Base-by-base conservation (phyloP, 495 filamentous ascomycete species). In the Talaromyces thailandensis region DNA sequence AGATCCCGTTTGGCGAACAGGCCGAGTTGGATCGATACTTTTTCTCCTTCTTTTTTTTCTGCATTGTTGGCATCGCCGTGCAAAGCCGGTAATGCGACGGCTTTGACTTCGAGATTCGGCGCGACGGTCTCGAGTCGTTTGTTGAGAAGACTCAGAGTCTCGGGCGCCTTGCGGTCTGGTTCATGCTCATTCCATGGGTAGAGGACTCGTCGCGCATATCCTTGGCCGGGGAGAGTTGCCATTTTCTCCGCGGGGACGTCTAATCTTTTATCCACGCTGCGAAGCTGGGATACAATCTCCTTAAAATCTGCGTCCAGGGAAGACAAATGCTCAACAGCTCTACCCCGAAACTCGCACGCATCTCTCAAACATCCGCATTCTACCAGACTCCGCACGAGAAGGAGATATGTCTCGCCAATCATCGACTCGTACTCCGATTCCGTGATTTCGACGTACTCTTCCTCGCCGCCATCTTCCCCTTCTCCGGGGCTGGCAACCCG, bases 151-250 rank as follows among this genome's bases (percentile, higher is more conserved):
- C 74, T 66, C 18, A 98, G 73, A 3, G 84, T 88, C 62, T 88
- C 83, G 5, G 83, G 74, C 0, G 86, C 83, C 66, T 91, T 89
- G 55, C 94, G 84, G 71, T 98, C 86, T 0, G 92, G 92, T 68
- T 98, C 95, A 67, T 94, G 81, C 23, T 77, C 68, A 70, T 98
- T 98, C 94, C 94, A 98, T 14, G 92, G 90, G 72, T 98, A 98
- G 16, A 96, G 78, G 68, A 98, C 89, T 18, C 94, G 81, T 25
- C 92, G 86, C 43, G 91, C 92, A 62, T 82, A 78, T 2, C 92
- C 91, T 64, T 85, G 82, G 29, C 93, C 88, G 6, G 87, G 86
- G 0, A 90, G 76, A 21, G 79, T 58, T 28, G 14, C n/a, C n/a
- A 23, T 25, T 55, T 56, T 62, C 14, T 24, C 43, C 2, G 16